These are phyloP conservation scores for Termitomyces eurrhizus DNA, from an alignment of 768 basidiomycete species.

Conservation along the genomic window DNA sequence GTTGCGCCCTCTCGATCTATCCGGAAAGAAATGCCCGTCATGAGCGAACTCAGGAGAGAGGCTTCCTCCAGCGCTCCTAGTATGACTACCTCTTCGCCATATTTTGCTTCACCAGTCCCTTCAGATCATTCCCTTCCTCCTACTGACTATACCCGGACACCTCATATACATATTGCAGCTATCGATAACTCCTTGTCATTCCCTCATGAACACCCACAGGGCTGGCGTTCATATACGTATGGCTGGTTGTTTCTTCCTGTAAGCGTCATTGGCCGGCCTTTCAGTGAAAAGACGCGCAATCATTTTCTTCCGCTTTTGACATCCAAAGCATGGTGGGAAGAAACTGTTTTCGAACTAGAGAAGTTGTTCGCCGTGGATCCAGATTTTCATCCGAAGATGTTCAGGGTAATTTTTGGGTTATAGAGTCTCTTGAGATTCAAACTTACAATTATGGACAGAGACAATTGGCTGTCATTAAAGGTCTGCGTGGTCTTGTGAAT, in stretches of 20 bases:
- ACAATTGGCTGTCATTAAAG: conserved; percentile 91
- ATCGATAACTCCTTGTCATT: conserved; percentile 93
- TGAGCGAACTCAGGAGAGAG: conserved; percentile 61
- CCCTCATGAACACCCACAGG: conserved; percentile 86
- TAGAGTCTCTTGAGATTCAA: conserved; percentile 3
- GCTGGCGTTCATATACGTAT: conserved; percentile 76
- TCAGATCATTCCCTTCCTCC: conserved; percentile 32
- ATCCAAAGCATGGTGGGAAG: conserved; percentile 87
- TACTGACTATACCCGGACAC: conserved; percentile 53
- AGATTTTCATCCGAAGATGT: conserved; percentile 90
- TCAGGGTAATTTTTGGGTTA: conserved; percentile 42
- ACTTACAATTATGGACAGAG: conserved; percentile 38
- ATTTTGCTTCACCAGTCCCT: conserved; percentile 32
- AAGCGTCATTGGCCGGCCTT: conserved; percentile 80
- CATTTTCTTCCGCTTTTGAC: conserved; percentile 82
- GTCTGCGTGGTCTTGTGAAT: conserved; percentile 18
- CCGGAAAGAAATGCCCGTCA: conserved; percentile 63
- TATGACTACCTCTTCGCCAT: conserved; percentile 35
- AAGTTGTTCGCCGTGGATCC: conserved; percentile 78
- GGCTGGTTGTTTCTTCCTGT: conserved; percentile 89
- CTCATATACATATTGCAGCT: conserved; percentile 88
- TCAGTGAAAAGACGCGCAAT: conserved; percentile 75
- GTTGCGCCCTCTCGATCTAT: conserved; percentile 72
- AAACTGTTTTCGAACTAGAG: conserved; percentile 74
- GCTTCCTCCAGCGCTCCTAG: conserved; percentile 30